Base-by-base conservation (phyloP, 192 early-diverging fungal species). In the Backusella parvicylindrica region DNA sequence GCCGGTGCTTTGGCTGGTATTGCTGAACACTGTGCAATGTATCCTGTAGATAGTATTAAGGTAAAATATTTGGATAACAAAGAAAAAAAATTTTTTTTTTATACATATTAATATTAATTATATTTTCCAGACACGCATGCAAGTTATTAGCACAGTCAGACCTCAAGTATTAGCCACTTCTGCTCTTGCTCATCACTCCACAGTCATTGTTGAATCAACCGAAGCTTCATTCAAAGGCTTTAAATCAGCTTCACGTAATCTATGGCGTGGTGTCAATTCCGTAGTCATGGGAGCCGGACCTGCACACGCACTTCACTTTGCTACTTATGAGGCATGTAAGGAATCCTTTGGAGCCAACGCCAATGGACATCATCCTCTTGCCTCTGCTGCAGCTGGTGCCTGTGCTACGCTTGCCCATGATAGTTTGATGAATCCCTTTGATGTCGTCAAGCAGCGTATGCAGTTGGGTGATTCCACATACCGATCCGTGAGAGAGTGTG, bases 1-100 rank as follows among this genome's bases (percentile, higher is more conserved):
- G 97, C 96, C 0, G 97, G 97, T n/a, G 95, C 97, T 4, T 85
- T 96, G 13, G 97, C 97, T 28, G 97, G 97, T 70, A 97, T 99
- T 76, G 93, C 94, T 70, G 97, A 99, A 83, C 97, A 99, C 78
- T 90, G 93, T 35, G 86, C 97, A 67, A 97, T 96, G 92, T 97
- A 95, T 81, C 97, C 96, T 4, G 86, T 97, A 33, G 97, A 99
- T 82, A 89, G 88, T 73, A 90, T 99, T 79, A 99, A 99, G 92
- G 94, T 94, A 88, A 71, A n/a, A 2, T 9, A 18, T 21, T 47
- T 71, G 18, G 31, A n/a, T n/a, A 13, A 28, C 30, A 13, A 32
- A 33, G 5, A 65, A 30, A 65, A 65, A 32, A n/a, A 32, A 15
- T 2, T 47, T 31, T 33, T 71, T 26, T 3, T 13, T 5, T 30